These are phyloP conservation scores for Acanthamoeba royreba DNA, from an alignment of 208 protist genomes.

Conservation along the genomic window DNA sequence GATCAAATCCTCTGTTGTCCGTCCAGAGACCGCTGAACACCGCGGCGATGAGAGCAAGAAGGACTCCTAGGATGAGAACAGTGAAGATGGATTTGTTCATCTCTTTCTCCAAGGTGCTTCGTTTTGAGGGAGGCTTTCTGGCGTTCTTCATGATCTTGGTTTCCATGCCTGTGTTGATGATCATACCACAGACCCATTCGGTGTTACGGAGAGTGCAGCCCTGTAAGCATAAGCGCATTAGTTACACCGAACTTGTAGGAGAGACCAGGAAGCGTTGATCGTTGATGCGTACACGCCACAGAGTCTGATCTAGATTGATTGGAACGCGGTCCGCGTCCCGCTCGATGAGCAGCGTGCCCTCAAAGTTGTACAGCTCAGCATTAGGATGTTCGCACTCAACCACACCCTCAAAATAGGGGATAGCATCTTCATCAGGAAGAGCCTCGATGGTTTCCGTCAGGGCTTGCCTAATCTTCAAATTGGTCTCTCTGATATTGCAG, in stretches of 20 bases:
- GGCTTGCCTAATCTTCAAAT: slow-evolving; percentile 24
- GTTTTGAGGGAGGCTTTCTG: slow-evolving; percentile 54
- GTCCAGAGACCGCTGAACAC: background rate
- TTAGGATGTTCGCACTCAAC: slow-evolving; percentile 76
- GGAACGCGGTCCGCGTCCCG: background rate
- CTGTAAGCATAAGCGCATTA: background rate
- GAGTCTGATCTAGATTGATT: background rate
- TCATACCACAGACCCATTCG: slow-evolving; percentile 62
- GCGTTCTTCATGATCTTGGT: slow-evolving; percentile 71
- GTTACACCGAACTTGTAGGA: too few species aligned
- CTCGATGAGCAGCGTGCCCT: slow-evolving; percentile 49
- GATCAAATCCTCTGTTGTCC: background rate
- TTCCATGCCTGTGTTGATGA: slow-evolving; percentile 70
- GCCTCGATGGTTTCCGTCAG: background rate
- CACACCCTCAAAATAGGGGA: background rate
- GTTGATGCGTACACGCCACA: background rate
- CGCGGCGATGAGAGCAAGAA: background rate
- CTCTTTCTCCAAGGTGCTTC: slow-evolving; percentile 57
- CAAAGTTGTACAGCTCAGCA: slow-evolving; percentile 75
- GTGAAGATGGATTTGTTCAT: slow-evolving; percentile 49
- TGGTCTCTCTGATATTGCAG: slow-evolving; percentile 23
- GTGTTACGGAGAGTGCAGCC: slow-evolving; percentile 72
- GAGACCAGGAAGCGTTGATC: background rate
- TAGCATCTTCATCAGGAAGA: background rate
- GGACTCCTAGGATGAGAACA: background rate